Conservation (phyloP, 1,284 basidiomycete species). For the Tilletia walkeri region DNA sequence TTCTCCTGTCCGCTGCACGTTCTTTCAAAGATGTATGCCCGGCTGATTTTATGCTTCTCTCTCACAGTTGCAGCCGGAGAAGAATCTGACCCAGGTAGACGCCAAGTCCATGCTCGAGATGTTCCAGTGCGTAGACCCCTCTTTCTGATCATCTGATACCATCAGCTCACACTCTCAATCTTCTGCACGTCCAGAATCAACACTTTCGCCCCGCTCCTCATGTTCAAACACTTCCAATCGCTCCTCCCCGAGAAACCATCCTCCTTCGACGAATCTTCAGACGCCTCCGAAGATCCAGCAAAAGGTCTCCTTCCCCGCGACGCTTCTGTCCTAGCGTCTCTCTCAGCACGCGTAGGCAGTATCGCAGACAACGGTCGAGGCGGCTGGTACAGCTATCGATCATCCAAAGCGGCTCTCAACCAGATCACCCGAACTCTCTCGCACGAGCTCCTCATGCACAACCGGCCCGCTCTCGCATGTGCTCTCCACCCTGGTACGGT, state of each 20-base stretch:
- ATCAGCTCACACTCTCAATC: constrained; percentile 18
- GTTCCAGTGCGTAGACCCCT: constrained; percentile 38
- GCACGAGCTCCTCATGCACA: constrained; percentile 64
- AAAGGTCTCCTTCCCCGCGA: constrained; percentile 53
- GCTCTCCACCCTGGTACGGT: constrained; percentile 58
- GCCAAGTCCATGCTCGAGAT: constrained; percentile 58
- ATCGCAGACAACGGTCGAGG: constrained; percentile 66
- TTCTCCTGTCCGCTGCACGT: background rate
- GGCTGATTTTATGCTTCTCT: background rate
- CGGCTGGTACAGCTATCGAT: constrained; percentile 72
- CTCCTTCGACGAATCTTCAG: constrained; percentile 41
- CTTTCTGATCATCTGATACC: background rate
- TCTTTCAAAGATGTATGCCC: no score
- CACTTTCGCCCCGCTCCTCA: constrained; percentile 60
- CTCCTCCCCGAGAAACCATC: constrained; percentile 58
- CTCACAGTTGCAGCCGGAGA: constrained; percentile 61
- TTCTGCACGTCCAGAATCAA: constrained; percentile 56
- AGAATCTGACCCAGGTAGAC: constrained; percentile 63
- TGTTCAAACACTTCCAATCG: constrained; percentile 61
- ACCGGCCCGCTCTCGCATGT: constrained; percentile 61
- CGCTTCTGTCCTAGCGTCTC: constrained; percentile 57
- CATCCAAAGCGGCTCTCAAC: constrained; percentile 73
- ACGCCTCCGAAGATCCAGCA: constrained; percentile 30
- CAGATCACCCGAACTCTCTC: constrained; percentile 71
- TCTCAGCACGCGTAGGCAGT: constrained; percentile 67